Evolutionary conservation across 176 grass and related monocot species (phyloP), one percentile per base, ranked within the genome.

Genomic region (Oryza glaberrima): DNA sequence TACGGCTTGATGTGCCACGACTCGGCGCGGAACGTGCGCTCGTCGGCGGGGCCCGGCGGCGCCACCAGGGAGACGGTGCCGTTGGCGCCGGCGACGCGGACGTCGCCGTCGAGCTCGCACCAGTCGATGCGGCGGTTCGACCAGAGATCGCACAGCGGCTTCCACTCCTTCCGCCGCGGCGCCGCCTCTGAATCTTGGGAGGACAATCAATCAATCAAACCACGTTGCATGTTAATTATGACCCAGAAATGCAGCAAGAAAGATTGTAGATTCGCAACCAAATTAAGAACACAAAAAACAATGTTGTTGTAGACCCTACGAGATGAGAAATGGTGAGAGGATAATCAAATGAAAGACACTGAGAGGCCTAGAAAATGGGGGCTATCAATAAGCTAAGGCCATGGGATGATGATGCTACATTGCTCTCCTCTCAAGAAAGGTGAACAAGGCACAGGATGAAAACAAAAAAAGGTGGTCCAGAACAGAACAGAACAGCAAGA

Each of bases 21-120:
- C 86, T 94, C 90, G 43, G 67, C 77, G 51, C 88, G 81, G 76
- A 90, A 93, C 54, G 78, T 80, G 9, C 76, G 84, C 13, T 52
- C 38, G 71, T 82, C 88, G 1, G 56, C 84, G 49, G 49, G 13
- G 0, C 43, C 65, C 1, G 78, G 87, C 0, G 81, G 71, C 3
- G 87, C 81, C 61, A 94, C 82, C 44, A 91, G 77, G 52, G 90
- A 92, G 40, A 94, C 75, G 0, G 78, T 92, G 48, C 36, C 77
- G n/a, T 73, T 80, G n/a, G 6, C 73, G 49, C 93, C 90, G 16
- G 35, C 48, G 49, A 94, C 90, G 70, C 93, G 88, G 11, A 92
- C 87, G 78, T 94, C 93, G 85, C 93, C 93, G 85, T 94, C 90
- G 1, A 92, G 89, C 81, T 88, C 88, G 85, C 92, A 94, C 88